Base-by-base conservation (phyloP, 192 early-diverging fungal species). In the Polychytrium aggregatum region DNA sequence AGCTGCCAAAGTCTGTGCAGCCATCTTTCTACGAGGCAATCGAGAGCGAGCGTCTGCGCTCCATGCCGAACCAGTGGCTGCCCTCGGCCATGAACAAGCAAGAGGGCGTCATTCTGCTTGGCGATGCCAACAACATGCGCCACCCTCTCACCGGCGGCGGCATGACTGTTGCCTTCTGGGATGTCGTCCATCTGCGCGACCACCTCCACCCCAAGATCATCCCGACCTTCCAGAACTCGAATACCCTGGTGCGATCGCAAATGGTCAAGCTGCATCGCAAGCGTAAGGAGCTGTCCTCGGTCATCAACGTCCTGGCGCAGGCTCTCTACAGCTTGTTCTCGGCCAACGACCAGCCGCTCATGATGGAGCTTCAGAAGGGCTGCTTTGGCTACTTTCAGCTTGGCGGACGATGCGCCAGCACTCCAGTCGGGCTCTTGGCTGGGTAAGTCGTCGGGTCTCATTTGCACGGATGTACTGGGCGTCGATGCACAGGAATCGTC, bases 81-180 rank as follows among this genome's bases (percentile, higher is more conserved):
- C 89, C 91, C 11, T 84, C 92, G 2, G 77, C 83, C 0, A 59
- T 60, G n/a, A 88, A 92, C 58, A 53, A 56, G n/a, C 50, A 64
- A 7, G 56, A 69, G 27, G 95, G 95, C 4, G 62, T 92, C 6
- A 71, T 96, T 36, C 58, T 92, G 13, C 60, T 96, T 18, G 95
- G 95, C 39, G 95, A 98, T 70, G 88, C 95, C 1, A 82, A 88
- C 64, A 98, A 98, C 56, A 92, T 96, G 72, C 76, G 92, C 28
- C 91, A 96, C 50, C 90, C 90, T 16, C 67, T 98, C 44, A 96
- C 90, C 0, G 93, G 93, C 37, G 90, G 87, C 46, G 95, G 95
- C 21, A 98, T 98, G 95, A 95, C 95, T 0, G 84, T 98, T 0
- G 95, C 81, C 0, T 72, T 96, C 34, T 90, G 85, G 73, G 95